These are phyloP conservation scores for Argentina anserina DNA, from an alignment of 306 rosid species.

Conservation along the genomic window DNA sequence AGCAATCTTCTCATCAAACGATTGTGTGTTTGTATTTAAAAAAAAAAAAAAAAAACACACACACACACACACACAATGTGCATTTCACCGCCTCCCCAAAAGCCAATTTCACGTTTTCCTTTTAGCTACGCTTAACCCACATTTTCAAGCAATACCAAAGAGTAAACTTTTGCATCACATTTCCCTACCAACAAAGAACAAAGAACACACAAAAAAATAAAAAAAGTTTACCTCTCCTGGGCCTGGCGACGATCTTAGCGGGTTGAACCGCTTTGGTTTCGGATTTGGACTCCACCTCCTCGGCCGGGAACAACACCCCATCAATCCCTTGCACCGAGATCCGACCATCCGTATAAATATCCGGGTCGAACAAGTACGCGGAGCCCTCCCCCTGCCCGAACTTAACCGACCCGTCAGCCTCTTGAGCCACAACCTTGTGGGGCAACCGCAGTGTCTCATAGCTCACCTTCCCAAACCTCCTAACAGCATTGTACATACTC, in stretches of 20 bases:
- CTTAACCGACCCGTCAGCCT: slow-evolving; percentile 94
- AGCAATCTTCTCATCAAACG: slow-evolving; percentile 17
- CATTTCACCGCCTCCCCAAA: background rate
- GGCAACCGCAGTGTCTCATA: slow-evolving; percentile 59
- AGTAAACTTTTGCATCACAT: slow-evolving; percentile 17
- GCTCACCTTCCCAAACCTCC: slow-evolving; percentile 78
- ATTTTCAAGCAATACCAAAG: slow-evolving; percentile 21
- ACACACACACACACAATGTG: background rate
- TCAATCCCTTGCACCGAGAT: slow-evolving; percentile 97
- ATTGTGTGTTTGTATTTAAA: too few species aligned
- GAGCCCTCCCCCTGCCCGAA: slow-evolving; percentile 77
- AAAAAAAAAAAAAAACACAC: too few species aligned
- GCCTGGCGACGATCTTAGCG: slow-evolving; percentile 51
- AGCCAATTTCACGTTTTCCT: slow-evolving; percentile 8
- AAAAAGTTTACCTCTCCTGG: slow-evolving; percentile 59
- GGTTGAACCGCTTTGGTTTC: slow-evolving; percentile 42
- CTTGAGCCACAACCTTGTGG: slow-evolving; percentile 65
- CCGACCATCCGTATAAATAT: slow-evolving; percentile 84
- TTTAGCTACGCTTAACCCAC: slow-evolving; percentile 23
- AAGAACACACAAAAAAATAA: background rate
- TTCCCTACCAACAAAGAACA: background rate
- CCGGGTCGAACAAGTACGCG: slow-evolving; percentile 73
- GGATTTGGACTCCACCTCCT: slow-evolving; percentile 43
- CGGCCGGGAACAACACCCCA: slow-evolving; percentile 64
- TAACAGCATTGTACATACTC: slow-evolving; percentile 91